Conservation (phyloP, 1,284 basidiomycete species). For the Ganoderma boninense region DNA sequence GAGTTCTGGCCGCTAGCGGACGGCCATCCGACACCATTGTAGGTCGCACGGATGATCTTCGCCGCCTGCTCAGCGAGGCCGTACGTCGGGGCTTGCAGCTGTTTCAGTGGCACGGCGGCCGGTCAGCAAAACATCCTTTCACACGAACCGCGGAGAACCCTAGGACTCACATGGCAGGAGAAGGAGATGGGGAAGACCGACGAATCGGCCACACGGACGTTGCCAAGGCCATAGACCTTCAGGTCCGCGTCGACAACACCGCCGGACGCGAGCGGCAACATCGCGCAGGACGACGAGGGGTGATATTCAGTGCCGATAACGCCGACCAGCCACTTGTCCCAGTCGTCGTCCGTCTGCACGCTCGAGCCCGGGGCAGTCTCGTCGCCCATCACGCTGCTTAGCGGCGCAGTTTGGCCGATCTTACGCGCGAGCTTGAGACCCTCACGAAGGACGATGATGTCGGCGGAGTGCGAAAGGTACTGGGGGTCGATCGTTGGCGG, state of each 20-base stretch:
- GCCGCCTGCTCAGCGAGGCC: slow-evolving; percentile 77
- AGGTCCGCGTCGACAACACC: slow-evolving; percentile 74
- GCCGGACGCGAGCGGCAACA: slow-evolving; percentile 67
- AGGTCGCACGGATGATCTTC: slow-evolving; percentile 61
- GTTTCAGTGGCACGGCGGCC: slow-evolving; percentile 17
- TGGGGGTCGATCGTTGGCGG: slow-evolving; percentile 68
- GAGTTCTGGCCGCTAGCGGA: slow-evolving; percentile 22
- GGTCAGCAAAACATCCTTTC: not conserved
- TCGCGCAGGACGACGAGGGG: slow-evolving; percentile 67
- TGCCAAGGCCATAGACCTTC: slow-evolving; percentile 64
- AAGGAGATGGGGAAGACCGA: slow-evolving; percentile 64
- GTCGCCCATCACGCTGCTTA: slow-evolving; percentile 44
- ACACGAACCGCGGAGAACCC: not conserved
- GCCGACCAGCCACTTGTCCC: slow-evolving; percentile 54
- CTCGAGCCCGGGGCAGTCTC: slow-evolving; percentile 51
- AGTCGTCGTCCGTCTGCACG: slow-evolving; percentile 53
- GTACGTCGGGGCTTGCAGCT: slow-evolving; percentile 67
- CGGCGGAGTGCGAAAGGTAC: slow-evolving; percentile 65
- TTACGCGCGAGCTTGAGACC: slow-evolving; percentile 61
- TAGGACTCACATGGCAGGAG: slow-evolving; percentile 48
- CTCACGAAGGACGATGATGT: slow-evolving; percentile 63
- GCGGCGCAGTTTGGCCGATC: slow-evolving; percentile 50
- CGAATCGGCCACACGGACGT: slow-evolving; percentile 37
- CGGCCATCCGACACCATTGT: slow-evolving; percentile 45
- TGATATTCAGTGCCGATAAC: slow-evolving; percentile 59